Evolutionary conservation across 192 early-diverging fungal species (phyloP), one percentile per base, ranked within the genome.

Genomic region (Gryganskiella cystojenkinii): DNA sequence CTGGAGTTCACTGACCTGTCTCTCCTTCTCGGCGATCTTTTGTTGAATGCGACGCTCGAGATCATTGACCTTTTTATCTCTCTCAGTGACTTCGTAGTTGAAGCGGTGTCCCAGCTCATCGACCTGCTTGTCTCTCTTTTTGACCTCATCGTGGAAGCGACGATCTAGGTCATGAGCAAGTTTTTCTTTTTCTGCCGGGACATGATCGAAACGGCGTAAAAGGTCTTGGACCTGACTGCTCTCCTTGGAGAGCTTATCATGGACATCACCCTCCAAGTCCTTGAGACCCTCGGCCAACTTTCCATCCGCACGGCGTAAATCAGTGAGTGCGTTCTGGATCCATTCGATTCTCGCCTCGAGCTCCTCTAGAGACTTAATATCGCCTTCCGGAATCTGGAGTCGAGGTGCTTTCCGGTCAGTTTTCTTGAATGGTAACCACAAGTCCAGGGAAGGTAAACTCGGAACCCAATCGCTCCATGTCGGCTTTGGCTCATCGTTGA

Each of bases 281-380:
- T 56, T 25, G 0, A 64, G 10, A 2, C 63, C 70, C 15, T 72
- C 55, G 44, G 44, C 56, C 17, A 64, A 20, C 30, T 56, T 40
- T 7, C 59, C 57, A 17, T 73, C 71, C 2, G 71, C 50, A 2
- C 59, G 35, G 10, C 50, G 56, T 3, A 72, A 46, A 0, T 73
- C 63, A 1, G 43, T 65, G 2, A 76, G 54, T 0, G 52, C 34
- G 27, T 76, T 67, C 10, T 76, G 73, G 13, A 76, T 76, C 73
- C 24, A 63, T 24, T 63, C 58, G 25, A 76, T 60, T 17, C 64
- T 52, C 3, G 64, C 35, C 46, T 76, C 65, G 8, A 76, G 60
- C 6, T 68, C 73, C 30, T 68, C 73, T 24, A 68, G 15, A 22
- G 73, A 64, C 0, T 57, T 58, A 28, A 76, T 76, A 6, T 76